Conservation (phyloP, 73 alveolate species). For the Tetrahymena thermophila region DNA sequence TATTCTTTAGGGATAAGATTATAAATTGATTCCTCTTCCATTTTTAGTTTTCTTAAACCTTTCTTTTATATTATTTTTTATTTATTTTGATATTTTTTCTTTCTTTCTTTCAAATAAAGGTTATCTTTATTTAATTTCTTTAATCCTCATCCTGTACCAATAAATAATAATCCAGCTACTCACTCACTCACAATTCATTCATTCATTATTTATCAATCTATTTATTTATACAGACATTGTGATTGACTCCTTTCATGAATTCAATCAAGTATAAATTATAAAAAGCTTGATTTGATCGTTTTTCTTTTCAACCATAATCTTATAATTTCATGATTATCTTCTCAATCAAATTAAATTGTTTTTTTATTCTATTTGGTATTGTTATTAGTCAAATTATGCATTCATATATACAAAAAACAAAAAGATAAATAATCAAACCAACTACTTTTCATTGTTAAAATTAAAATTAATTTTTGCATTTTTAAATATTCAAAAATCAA, state of each 20-base stretch:
- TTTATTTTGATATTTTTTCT: background rate
- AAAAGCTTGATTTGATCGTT: background rate
- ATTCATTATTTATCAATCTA: background rate
- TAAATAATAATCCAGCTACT: background rate
- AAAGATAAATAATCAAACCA: too few relatives aligned
- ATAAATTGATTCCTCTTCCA: constrained; percentile 92
- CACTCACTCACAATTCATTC: background rate
- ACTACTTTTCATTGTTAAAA: background rate
- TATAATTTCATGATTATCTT: too few relatives aligned
- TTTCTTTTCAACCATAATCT: background rate
- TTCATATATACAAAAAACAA: background rate
- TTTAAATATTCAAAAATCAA: background rate
- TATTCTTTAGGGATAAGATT: constrained; percentile 87
- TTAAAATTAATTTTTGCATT: background rate
- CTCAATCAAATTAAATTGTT: background rate
- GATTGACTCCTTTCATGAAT: background rate
- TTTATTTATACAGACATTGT: too few relatives aligned
- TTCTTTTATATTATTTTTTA: background rate
- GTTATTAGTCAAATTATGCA: too few relatives aligned
- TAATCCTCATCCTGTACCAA: background rate
- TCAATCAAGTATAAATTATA: background rate
- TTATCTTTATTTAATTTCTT: background rate
- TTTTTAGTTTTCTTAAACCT: constrained; percentile 29
- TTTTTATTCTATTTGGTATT: background rate
- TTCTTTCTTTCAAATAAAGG: background rate